These are phyloP conservation scores for Solanum ossicruentum DNA, from an alignment of 257 asterid genomes.

Conservation along the genomic window DNA sequence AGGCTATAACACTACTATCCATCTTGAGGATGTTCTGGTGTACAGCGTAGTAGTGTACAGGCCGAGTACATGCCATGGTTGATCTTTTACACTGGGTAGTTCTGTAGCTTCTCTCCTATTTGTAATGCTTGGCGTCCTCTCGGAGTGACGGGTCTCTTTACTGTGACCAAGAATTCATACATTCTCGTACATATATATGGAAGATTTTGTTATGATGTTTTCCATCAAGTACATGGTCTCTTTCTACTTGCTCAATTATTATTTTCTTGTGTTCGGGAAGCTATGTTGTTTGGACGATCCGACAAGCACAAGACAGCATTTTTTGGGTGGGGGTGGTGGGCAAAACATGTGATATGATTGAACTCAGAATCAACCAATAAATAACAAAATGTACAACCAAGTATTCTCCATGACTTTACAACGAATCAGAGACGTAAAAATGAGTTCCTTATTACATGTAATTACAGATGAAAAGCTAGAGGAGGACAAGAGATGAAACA, in stretches of 20 bases:
- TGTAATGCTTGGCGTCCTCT: conserved; percentile 4
- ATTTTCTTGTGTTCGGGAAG: background rate
- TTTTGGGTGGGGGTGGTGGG: background rate
- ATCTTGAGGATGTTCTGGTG: conserved; percentile 1
- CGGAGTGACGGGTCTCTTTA: conserved; percentile 3
- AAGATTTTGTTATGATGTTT: background rate
- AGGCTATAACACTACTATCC: background rate
- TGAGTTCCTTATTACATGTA: background rate
- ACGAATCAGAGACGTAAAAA: background rate
- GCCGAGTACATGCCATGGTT: background rate
- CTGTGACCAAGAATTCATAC: background rate
- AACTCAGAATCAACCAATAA: background rate
- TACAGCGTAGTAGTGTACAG: conserved; percentile 36
- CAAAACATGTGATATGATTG: background rate
- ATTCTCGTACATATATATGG: background rate
- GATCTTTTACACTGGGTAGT: background rate
- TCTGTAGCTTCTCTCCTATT: background rate
- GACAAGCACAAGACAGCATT: background rate
- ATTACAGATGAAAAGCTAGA: background rate
- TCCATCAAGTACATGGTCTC: background rate
- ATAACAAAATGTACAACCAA: background rate
- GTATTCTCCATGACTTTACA: background rate
- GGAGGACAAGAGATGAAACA: background rate
- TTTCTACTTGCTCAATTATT: background rate
- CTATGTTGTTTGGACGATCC: background rate